Evolutionary conservation across 805 yeast species (phyloP), one percentile per base, ranked within the genome.

Genomic region (Cyberlindnera maclurae): DNA sequence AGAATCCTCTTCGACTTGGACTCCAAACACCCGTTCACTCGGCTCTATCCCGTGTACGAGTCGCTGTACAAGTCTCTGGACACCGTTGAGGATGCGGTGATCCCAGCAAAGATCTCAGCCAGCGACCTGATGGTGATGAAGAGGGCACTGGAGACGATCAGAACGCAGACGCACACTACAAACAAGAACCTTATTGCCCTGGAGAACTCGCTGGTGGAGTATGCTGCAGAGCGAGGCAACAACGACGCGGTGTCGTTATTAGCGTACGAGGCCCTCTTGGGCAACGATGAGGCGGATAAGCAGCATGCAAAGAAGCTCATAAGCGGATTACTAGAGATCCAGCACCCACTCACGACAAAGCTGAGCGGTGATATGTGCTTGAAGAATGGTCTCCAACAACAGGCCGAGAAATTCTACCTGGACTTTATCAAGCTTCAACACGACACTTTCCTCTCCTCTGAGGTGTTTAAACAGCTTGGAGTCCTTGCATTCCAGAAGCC

Each of bases 141-240:
- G 55, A 68, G 71, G 22, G 78, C 83, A 0, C 60, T 88, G 20
- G 78, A 75, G 34, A 75, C 73, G 37, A 66, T 82, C 37, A 59
- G 96, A 31, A 64, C 62, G 5, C 68, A 73, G 26, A 75, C 89
- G 1, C 79, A 79, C 42, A 65, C 80, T 0, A 65, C 73, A 3
- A 79, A 82, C 49, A 70, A 55, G 37, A 63, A 77, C 43, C 60
- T 82, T 15, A 63, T 82, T 5, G 73, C 64, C 12, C 62, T 86
- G 27, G 96, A 88, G 54, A 75, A 78, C 45, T 79, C 75, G 45
- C 58, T 89, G 15, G 71, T 88, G n/a, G 94, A 87, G 43, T 71
- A 71, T 37, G 86, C 95, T 12, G 95, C 95, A 0, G 94, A 84
- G 51, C 51, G 76, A 51, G 96, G 96, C 1, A 77, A 82, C 50